Base-by-base conservation (phyloP, 2,329 filamentous ascomycete species). In the Aotearoamyces nothofagi region DNA sequence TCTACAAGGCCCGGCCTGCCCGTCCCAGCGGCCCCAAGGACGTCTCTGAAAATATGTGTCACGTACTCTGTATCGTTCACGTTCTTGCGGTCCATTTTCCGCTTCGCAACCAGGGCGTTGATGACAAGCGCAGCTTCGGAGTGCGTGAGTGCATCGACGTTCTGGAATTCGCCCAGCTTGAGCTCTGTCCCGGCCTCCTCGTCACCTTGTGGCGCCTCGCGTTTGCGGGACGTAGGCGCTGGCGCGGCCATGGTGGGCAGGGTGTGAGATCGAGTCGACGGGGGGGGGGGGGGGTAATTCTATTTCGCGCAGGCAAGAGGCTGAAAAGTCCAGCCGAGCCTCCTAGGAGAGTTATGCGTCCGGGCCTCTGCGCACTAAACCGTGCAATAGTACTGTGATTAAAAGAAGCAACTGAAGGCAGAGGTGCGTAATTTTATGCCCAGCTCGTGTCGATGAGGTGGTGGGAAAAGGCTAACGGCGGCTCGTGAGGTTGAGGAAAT, bases 71-170 rank as follows among this genome's bases (percentile, higher is more conserved):
- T 86, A 63, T 82, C 79, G 53, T 82, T 81, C 28, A 83, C 67
- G 48, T 84, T 81, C 56, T 84, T 84, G 44, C 75, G 72, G 43
- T 81, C 78, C 44, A 78, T 75, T 41, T 75, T 70, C 39, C 83
- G 72, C 58, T 87, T 82, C 37, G 78, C 66, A 39, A 90, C 71
- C 27, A 94, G 76, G 37, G 84, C 84, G 49, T 87, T 87, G 46
- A 98, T 82, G 48, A 98, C 79, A 28, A 93, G 70, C 43, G 83
- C 72, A 2, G 90, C 86, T 58, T 96, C 90, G 17, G 83, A 92
- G 30, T 94, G 69, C 25, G 86, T 93, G 37, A 98, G 65, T 5
- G 86, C 87, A 50, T 90, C 83, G 40, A 92, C 84, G 47, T 87
- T 66, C 44, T 92, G 74, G 57, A 96, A 94, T 51, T 94, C 87